Percentiles rank a stretch among this genome's conserved stretches.
Conservation (phyloP, 495 filamentous ascomycete species). For the Annulohypoxylon bovei region DNA sequence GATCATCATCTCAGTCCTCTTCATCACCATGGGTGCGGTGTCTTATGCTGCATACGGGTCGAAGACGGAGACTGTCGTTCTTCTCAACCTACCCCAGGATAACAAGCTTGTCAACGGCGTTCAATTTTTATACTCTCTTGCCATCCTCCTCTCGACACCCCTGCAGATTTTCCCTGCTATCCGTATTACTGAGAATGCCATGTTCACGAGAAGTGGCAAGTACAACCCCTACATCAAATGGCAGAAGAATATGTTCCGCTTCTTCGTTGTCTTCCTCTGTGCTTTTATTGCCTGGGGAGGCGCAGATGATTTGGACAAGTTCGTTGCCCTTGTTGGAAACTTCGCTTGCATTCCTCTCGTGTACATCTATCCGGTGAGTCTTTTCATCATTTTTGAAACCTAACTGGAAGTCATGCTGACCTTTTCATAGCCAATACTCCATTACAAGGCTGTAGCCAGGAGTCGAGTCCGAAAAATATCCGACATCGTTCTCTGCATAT, state of each 20-base stretch:
- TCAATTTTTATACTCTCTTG: constrained; percentile 93
- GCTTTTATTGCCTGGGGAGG: constrained; percentile 90
- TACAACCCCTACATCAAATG: constrained; percentile 97
- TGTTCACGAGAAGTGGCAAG: constrained; percentile 84
- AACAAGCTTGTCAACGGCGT: constrained; percentile 94
- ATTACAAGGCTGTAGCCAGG: constrained; percentile 80
- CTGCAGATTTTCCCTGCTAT: constrained; percentile 98
- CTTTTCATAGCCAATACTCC: constrained; percentile 77
- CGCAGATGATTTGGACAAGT: constrained; percentile 94
- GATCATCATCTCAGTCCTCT: constrained; percentile 91
- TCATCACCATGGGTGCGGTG: constrained; percentile 88
- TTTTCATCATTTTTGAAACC: not conserved
- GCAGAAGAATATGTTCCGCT: constrained; percentile 97
- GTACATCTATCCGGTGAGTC: constrained; percentile 93
- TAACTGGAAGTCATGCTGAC: constrained; percentile 35
- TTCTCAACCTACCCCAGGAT: constrained; percentile 96
- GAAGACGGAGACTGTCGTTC: constrained; percentile 91
- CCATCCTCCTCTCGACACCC: constrained; percentile 92
- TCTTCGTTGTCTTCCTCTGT: constrained; percentile 87
- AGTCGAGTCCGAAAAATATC: constrained; percentile 68
- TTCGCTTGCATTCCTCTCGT: constrained; percentile 98
- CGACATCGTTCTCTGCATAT: constrained; percentile 78
- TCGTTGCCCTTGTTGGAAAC: constrained; percentile 93
- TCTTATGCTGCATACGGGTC: constrained; percentile 97
- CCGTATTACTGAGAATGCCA: constrained; percentile 72